These are phyloP conservation scores for Nakaseomyces delphensis DNA, from an alignment of 1,139 yeast genomes.

Conservation along the genomic window DNA sequence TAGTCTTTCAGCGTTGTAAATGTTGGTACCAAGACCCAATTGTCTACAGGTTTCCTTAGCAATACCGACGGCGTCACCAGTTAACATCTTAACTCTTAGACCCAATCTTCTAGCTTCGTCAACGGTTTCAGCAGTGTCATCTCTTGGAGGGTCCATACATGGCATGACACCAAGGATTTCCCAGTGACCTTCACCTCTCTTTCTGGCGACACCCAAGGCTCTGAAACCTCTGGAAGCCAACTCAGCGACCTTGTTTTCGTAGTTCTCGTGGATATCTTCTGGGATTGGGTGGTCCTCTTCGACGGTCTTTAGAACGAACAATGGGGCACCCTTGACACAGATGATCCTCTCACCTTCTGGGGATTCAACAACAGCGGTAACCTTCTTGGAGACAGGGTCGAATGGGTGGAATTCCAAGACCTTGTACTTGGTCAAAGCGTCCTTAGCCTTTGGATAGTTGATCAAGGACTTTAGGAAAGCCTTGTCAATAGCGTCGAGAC, in stretches of 20 bases:
- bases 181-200: slow-evolving; percentile 99
- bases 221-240: slow-evolving; percentile 98
- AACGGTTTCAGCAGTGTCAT: slow-evolving; percentile 94
- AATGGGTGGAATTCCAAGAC: slow-evolving; percentile 93
- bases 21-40: slow-evolving; percentile 94
- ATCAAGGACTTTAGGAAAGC: slow-evolving; percentile 91
- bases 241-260: slow-evolving; percentile 95
- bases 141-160: slow-evolving; percentile 98
- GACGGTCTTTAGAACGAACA: slow-evolving; percentile 88
- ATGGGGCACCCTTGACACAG: slow-evolving; percentile 98
- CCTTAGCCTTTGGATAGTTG: slow-evolving; percentile 85
- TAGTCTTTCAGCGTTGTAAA: slow-evolving; percentile 93
- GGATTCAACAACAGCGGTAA: slow-evolving; percentile 87
- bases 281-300: slow-evolving; percentile 95
- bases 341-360: slow-evolving; percentile 94
- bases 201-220: slow-evolving; percentile 97
- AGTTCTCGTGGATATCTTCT: slow-evolving; percentile 89
- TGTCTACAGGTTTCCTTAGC: slow-evolving; percentile 98
- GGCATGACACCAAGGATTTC: slow-evolving; percentile 97
- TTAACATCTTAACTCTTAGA: slow-evolving; percentile 93
- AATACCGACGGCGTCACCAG: slow-evolving; percentile 99
- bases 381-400: slow-evolving; percentile 96
- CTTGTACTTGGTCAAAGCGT: slow-evolving; percentile 91
- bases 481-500: slow-evolving; percentile 96
- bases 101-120: slow-evolving; percentile 88